These are phyloP conservation scores for Hortaea sp. DNA, from an alignment of 2,329 filamentous ascomycete species.

Conservation along the genomic window DNA sequence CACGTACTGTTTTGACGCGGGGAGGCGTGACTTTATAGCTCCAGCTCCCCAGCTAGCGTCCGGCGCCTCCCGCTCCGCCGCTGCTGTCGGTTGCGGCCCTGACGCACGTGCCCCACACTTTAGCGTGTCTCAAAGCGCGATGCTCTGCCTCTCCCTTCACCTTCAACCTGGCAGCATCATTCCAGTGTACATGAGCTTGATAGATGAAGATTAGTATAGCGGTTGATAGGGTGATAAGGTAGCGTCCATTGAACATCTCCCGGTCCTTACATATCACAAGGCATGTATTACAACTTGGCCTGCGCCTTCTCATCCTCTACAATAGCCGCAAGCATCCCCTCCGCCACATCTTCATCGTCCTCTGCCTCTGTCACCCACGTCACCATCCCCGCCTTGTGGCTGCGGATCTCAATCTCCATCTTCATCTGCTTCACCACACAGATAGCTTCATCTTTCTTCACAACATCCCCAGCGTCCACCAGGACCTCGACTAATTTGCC, in stretches of 20 bases:
- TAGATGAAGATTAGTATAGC: too few relatives aligned
- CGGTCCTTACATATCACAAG: not conserved
- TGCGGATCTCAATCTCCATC: slow-evolving; percentile 57
- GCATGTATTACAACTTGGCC: slow-evolving; percentile 12
- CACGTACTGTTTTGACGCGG: not conserved
- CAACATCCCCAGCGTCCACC: slow-evolving; percentile 42
- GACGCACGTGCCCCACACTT: not conserved
- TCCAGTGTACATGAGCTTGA: too few relatives aligned
- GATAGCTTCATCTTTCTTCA: slow-evolving; percentile 43
- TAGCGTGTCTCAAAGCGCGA: not conserved
- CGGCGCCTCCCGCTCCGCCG: not conserved
- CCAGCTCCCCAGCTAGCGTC: not conserved
- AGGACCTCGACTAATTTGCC: slow-evolving; percentile 51
- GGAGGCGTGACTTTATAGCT: not conserved
- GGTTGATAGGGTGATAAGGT: too few relatives aligned
- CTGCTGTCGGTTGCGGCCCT: not conserved
- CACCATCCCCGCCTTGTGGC: slow-evolving; percentile 37
- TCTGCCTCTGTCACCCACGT: slow-evolving; percentile 44
- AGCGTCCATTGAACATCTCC: too few relatives aligned
- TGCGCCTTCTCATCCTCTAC: slow-evolving; percentile 29
- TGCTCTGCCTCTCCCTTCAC: too few relatives aligned
- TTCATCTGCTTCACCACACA: slow-evolving; percentile 58
- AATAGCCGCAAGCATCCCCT: slow-evolving; percentile 44
- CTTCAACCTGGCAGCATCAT: too few relatives aligned
- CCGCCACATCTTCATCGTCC: slow-evolving; percentile 46